Conservation (phyloP, 768 basidiomycete genomes). For the Mycena polygramma region DNA sequence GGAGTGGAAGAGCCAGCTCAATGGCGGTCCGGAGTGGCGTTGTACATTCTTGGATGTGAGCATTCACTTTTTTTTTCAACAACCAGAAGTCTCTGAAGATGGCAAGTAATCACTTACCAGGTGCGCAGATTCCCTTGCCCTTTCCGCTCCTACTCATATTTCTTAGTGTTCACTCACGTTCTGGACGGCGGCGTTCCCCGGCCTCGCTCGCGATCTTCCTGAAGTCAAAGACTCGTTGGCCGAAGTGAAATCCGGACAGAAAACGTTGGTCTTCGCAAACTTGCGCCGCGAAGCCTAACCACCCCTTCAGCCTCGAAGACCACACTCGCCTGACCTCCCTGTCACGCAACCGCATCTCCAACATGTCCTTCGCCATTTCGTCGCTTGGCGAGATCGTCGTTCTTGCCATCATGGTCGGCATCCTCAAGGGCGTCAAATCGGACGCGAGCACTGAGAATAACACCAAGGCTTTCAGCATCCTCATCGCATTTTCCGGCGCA, state of each 20-base stretch:
- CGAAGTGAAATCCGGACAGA: slow-evolving; percentile 55
- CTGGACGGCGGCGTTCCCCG: slow-evolving; percentile 89
- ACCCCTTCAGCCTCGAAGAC: slow-evolving; percentile 54
- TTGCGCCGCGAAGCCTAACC: background rate
- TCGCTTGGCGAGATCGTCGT: slow-evolving; percentile 80
- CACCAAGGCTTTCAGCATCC: slow-evolving; percentile 78
- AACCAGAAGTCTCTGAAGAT: slow-evolving; percentile 12
- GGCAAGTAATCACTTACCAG: slow-evolving; percentile 79
- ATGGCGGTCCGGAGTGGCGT: slow-evolving; percentile 71
- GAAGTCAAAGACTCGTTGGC: slow-evolving; percentile 70
- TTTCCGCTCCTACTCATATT: slow-evolving; percentile 1
- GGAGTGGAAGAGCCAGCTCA: slow-evolving; percentile 74
- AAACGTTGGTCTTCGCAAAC: slow-evolving; percentile 54
- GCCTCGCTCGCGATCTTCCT: slow-evolving; percentile 76
- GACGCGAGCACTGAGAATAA: slow-evolving; percentile 77
- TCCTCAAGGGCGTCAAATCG: slow-evolving; percentile 73
- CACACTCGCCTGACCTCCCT: slow-evolving; percentile 73
- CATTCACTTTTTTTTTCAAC: slow-evolving; percentile 17
- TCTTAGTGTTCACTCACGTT: slow-evolving; percentile 76
- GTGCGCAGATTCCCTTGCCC: slow-evolving; percentile 43
- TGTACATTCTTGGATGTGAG: slow-evolving; percentile 77
- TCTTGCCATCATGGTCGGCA: slow-evolving; percentile 81
- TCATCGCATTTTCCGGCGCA: slow-evolving; percentile 86
- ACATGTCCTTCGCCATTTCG: slow-evolving; percentile 78
- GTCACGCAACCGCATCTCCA: slow-evolving; percentile 79